Base-by-base conservation (phyloP, 768 basidiomycete genomes). In the Xerocomellus amylosporus region DNA sequence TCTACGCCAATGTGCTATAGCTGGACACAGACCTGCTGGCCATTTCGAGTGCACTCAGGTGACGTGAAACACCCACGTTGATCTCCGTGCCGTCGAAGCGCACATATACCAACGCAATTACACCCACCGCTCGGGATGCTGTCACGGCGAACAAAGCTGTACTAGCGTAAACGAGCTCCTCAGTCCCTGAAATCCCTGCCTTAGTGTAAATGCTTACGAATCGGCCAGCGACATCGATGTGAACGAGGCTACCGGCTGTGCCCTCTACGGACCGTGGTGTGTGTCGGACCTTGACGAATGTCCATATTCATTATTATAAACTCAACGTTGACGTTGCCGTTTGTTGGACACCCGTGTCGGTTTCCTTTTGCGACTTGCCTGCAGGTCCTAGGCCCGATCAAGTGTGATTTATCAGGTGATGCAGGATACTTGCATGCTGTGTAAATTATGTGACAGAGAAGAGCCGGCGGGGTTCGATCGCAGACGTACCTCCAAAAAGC, bases 171-270 rank as follows among this genome's bases (percentile, higher is more conserved):
- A 52, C 51, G 46, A 40, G 49, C 30, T 45, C 42, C 39, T 50
- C 44, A 54, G 51, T 54, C 63, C 67, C 67, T 65, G 71, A 65
- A 47, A 40, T 63, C 20, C 33, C 53, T 60, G 52, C 47, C 57
- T 54, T 59, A 65, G 55, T 48, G 55, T 62, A 46, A 46, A 53
- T 36, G 34, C 54, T 54, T 58, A 49, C 54, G 44, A 49, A 47
- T 24, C 24, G 31, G 55, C 51, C 56, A 12, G 37, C 13, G 33
- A 39, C 46, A 49, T 36, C 40, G 38, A 54, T 39, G 54, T 39
- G 49, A 60, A 61, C 22, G 56, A 61, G 66, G 64, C 59, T 41
- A 57, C 51, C 45, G 64, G 70, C 63, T 70, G 62, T 71, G 67
- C 58, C 47, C 37, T 49, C 34, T 44, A 58, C 19, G 45, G 44